These are phyloP conservation scores for Daldinia loculata DNA, from an alignment of 495 filamentous ascomycete genomes.

Conservation along the genomic window DNA sequence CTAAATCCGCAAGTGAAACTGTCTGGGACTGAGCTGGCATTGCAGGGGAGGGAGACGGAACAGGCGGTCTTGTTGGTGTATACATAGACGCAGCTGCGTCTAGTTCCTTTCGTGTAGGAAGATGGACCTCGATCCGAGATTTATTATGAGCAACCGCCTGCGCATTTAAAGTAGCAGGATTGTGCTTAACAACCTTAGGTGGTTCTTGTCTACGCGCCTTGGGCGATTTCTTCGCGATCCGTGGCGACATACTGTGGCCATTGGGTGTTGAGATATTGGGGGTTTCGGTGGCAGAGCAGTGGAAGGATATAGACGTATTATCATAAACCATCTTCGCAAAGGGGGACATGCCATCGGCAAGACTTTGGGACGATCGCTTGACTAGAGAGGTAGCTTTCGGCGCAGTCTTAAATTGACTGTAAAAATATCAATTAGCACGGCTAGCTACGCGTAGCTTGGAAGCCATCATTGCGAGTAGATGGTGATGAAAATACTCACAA, in stretches of 20 bases:
- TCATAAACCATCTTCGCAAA: slow-evolving; percentile 58
- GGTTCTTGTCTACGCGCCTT: slow-evolving; percentile 39
- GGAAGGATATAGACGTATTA: slow-evolving; percentile 49
- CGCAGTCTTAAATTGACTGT: slow-evolving; percentile 74
- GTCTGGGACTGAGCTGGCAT: slow-evolving; percentile 41
- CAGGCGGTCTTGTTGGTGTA: slow-evolving; percentile 16
- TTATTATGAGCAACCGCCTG: slow-evolving; percentile 43
- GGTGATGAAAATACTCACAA: slow-evolving; percentile 62
- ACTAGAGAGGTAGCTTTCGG: slow-evolving; percentile 36
- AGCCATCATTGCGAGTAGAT: not conserved
- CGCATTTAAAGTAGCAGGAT: slow-evolving; percentile 36
- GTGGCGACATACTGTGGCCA: slow-evolving; percentile 31
- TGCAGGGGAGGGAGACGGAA: slow-evolving; percentile 19
- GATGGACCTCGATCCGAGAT: slow-evolving; percentile 44
- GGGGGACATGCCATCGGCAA: slow-evolving; percentile 50
- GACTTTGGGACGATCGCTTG: slow-evolving; percentile 31
- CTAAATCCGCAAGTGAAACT: slow-evolving; percentile 43
- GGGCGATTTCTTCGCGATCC: slow-evolving; percentile 32
- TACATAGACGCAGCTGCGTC: slow-evolving; percentile 31
- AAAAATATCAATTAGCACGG: slow-evolving; percentile 20
- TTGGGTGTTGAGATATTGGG: slow-evolving; percentile 24
- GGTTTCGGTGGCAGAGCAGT: slow-evolving; percentile 47
- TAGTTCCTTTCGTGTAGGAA: slow-evolving; percentile 41
- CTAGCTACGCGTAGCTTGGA: not conserved
- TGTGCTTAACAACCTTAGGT: slow-evolving; percentile 41